Conservation (phyloP, 2,329 filamentous ascomycete genomes). For the Ceratocystis harringtonii region DNA sequence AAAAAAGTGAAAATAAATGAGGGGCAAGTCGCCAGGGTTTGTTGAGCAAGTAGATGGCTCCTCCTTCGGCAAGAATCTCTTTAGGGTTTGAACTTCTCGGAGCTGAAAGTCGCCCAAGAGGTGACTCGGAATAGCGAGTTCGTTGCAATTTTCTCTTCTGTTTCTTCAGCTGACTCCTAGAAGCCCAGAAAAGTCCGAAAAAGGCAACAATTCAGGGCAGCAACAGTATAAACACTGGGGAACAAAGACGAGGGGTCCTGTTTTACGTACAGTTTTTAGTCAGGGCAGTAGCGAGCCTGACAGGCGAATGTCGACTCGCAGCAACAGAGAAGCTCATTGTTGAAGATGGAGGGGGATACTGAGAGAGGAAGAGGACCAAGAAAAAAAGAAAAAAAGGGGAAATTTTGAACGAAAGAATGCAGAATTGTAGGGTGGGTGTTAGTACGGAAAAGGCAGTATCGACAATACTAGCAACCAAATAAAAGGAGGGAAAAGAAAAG, state of each 20-base stretch:
- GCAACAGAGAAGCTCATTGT: slow-evolving; percentile 15
- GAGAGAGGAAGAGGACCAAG: background rate
- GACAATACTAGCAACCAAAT: too few relatives aligned
- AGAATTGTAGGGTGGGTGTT: too few relatives aligned
- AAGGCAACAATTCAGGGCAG: background rate
- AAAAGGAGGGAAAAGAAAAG: background rate
- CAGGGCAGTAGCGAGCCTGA: background rate
- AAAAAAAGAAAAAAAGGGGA: background rate
- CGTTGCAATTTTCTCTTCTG: background rate
- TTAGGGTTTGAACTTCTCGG: background rate
- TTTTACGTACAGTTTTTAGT: slow-evolving; percentile 5
- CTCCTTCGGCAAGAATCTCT: background rate
- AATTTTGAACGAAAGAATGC: background rate
- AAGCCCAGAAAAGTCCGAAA: background rate
- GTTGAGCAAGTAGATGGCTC: background rate
- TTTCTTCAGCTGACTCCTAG: background rate
- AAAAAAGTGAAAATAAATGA: too few relatives aligned
- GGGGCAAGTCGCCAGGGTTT: too few relatives aligned
- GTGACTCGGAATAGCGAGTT: background rate
- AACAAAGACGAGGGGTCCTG: background rate
- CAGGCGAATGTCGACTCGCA: slow-evolving; percentile 15
- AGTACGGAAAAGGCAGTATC: too few relatives aligned
- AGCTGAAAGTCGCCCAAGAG: background rate
- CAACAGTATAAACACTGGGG: background rate
- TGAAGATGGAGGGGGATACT: slow-evolving; percentile 6